Evolutionary conservation across 2,329 filamentous ascomycete genomes (phyloP), one percentile per base, ranked within the genome.

Genomic region (Penicillium nordicum): DNA sequence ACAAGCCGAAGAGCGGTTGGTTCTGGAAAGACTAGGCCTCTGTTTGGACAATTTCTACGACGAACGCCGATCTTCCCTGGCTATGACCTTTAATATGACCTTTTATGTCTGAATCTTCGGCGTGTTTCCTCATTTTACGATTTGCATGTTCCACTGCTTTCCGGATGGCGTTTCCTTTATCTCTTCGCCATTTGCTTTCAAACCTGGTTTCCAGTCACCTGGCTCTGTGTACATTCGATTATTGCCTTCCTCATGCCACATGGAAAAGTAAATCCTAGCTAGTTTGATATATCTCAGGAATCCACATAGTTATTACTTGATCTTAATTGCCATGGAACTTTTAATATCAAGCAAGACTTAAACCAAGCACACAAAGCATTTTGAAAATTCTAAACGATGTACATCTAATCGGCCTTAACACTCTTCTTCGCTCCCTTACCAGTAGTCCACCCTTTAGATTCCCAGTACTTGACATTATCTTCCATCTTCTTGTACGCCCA

Each of bases 401-500:
- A 23, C 11, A 1, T 48, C 59, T 50, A 72, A 51, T 72, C 70
- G 5, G 69, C 70, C 59, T 72, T 72, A 18, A 72, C 70, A 47
- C 65, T 72, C 63, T 72, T 72, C 63, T 70, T 72, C 57, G 67
- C 65, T n/a, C 63, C 65, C 53, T 71, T 71, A 1, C 65, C 68
- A 5, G 64, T 56, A 29, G 65, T 70, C 69, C 69, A 71, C 11
- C 70, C 69, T 50, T 64, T 70, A 8, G 71, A 71, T 54, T 80
- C 76, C 72, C 77, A 76, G 59, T 69, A 71, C 61, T 73, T 69
- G 11, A 81, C 69, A 58, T 76, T 74, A 30, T 73, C 70, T 64
- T 80, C 78, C 63, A 82, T 80, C 66, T 81, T 80, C 57, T 74
- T 70, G 61, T 79, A 76, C 32, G 79, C 76, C 67, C 74, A 78